These are phyloP conservation scores for Bassia scoparia DNA, from an alignment of 148 eudicot species.

Conservation along the genomic window DNA sequence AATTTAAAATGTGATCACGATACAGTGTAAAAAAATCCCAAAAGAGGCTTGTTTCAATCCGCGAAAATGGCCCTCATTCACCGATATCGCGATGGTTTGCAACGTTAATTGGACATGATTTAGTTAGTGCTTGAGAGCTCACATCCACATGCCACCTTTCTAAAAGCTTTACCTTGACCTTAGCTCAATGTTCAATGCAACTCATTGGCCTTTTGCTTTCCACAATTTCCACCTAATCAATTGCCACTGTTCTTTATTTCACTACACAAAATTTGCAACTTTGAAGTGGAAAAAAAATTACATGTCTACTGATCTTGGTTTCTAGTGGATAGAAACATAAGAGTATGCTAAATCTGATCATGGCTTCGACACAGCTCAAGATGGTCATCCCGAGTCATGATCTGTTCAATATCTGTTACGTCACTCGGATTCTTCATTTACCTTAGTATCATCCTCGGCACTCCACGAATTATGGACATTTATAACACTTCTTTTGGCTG, in stretches of 20 bases:
- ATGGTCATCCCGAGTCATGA: neutral
- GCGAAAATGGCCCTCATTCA: neutral
- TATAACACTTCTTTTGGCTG: no score
- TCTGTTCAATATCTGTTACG: no score
- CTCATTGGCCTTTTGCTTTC: constrained; percentile 16
- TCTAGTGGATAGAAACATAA: neutral
- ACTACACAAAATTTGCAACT: neutral
- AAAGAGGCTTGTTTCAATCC: neutral
- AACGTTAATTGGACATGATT: constrained; percentile 17
- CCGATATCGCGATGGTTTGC: constrained; percentile 7
- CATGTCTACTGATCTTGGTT: neutral
- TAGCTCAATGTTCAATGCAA: no score
- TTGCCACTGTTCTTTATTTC: neutral
- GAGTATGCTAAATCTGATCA: no score
- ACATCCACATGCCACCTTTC: constrained; percentile 3
- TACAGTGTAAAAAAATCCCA: no score
- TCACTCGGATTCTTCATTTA: no score
- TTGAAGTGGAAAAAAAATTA: no score
- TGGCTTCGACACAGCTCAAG: no score
- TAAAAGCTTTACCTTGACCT: constrained; percentile 9
- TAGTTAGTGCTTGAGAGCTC: neutral
- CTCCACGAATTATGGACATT: no score
- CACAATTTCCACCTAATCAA: constrained; percentile 25
- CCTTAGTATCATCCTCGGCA: no score
- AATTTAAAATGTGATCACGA: no score